phyloP scores from a whole-genome alignment of 2,329 filamentous ascomycete species.

The Beauveria sp. region DNA sequence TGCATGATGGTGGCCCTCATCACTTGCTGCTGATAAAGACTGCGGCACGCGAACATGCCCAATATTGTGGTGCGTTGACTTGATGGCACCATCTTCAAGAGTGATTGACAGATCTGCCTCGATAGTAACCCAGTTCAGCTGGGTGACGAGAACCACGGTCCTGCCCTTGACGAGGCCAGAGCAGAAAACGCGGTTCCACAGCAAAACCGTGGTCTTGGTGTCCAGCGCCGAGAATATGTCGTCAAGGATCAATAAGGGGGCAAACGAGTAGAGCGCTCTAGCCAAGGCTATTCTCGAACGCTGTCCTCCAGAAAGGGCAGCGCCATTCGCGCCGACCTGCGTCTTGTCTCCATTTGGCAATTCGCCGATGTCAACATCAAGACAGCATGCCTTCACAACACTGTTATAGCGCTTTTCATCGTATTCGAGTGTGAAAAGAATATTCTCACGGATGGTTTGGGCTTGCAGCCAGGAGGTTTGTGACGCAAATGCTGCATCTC shows the following conservation, averaged over 20 bases:
- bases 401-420: conserved; percentile 45
- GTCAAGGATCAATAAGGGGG: conserved; percentile 47
- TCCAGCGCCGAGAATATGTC: conserved; percentile 54
- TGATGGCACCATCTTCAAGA: conserved; percentile 37
- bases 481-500: conserved; percentile 48
- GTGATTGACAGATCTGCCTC: conserved; percentile 40
- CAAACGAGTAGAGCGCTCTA: conserved; percentile 48
- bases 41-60: conserved; percentile 37
- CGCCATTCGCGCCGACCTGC: conserved; percentile 45
- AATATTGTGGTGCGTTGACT: conserved; percentile 34
- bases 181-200: conserved; percentile 53
- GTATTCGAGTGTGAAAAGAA: conserved; percentile 43
- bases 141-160: conserved; percentile 50
- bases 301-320: conserved; percentile 48
- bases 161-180: conserved; percentile 44
- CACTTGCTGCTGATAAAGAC: conserved; percentile 20
- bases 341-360: conserved; percentile 44
- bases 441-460: conserved; percentile 45
- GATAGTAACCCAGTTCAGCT: conserved; percentile 43
- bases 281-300: conserved; percentile 49
- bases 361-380: conserved; percentile 42
- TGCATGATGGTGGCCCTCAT: background rate
- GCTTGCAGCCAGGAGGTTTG: conserved; percentile 52
- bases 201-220: conserved; percentile 47
- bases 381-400: conserved; percentile 48